Evolutionary conservation across 768 basidiomycete genomes (phyloP), one percentile per base, ranked within the genome.

Genomic region (Mycena vulgaris): DNA sequence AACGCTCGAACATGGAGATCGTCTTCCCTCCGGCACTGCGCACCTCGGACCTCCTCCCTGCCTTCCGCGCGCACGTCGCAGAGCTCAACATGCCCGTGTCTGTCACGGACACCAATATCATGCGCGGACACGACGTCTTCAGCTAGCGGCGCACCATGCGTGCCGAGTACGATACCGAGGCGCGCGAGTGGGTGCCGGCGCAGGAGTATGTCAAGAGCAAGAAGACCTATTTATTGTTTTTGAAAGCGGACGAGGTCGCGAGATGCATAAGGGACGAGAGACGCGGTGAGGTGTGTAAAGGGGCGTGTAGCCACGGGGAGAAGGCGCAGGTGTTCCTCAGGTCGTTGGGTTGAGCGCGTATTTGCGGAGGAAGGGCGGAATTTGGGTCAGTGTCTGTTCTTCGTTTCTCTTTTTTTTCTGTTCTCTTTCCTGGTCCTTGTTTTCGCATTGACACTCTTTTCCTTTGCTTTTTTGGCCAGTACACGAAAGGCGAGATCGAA

Each of bases 1-100:
- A 5, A 71, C 69, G 30, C 69, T 71, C 58, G 35, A 17, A 57
- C 23, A 74, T 74, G 73, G 53, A 69, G 31, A 49, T 73, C 53
- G n/a, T 62, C 47, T 66, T 73, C 55, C 65, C 72, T 1, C 55
- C 64, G n/a, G 30, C 28, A 17, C 27, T 66, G 13, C 5, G 21
- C 25, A 23, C 6, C 51, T 23, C 71, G 10, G 21, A 10, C 31
- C 47, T 31, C 19, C 40, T 51, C 42, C 31, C 35, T 6, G 35
- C 35, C 14, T 68, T 72, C 52, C 33, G 51, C 21, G 28, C 27
- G 10, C 49, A 37, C 31, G 37, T 68, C 37, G 66, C 42, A 25
- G 14, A 53, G 30, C 62, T 25, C 58, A 23, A 49, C 3, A 72
- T 68, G 66, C 25, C 21, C 14, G 71, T 72, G 1, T 30, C 57